These are phyloP conservation scores for Malassezia furfur DNA, from an alignment of 1,284 basidiomycete species.

Conservation along the genomic window DNA sequence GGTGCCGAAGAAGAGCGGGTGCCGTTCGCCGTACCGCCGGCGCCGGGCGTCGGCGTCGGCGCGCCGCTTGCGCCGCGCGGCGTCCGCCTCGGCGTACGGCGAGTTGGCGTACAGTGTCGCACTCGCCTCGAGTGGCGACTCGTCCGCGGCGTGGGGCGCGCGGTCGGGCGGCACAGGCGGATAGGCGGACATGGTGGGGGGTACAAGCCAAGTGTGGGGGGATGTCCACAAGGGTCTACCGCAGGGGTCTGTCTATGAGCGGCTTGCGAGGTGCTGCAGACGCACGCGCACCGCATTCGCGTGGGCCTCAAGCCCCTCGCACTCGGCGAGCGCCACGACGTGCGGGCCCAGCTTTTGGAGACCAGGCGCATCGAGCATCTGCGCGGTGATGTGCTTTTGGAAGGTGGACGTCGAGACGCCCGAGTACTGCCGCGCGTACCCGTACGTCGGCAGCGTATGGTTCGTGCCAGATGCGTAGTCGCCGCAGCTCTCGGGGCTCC, in stretches of 20 bases:
- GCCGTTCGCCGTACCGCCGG: conserved; percentile 2
- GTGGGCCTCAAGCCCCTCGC: conserved; percentile 89
- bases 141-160: neutral
- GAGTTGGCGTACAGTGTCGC: conserved; percentile 14
- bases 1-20: conserved; percentile 9
- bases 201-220: too few relatives aligned
- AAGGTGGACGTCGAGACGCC: conserved; percentile 95
- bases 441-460: conserved; percentile 64
- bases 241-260: neutral
- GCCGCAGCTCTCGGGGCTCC: conserved; percentile 75
- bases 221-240: too few relatives aligned
- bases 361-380: conserved; percentile 74
- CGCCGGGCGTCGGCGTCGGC: conserved; percentile 3
- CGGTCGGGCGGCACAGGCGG: neutral
- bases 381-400: conserved; percentile 97
- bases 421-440: conserved; percentile 92
- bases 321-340: conserved; percentile 81
- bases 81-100: conserved; percentile 6
- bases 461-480: conserved; percentile 98
- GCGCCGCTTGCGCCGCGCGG: neutral
- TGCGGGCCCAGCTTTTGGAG: conserved; percentile 72
- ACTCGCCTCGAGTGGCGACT: conserved; percentile 4
- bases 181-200: conserved; percentile 1
- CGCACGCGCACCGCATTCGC: conserved; percentile 54
- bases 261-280: conserved; percentile 20